These are phyloP conservation scores for Trichoderma virens DNA, from an alignment of 495 filamentous ascomycete species.

Conservation along the genomic window DNA sequence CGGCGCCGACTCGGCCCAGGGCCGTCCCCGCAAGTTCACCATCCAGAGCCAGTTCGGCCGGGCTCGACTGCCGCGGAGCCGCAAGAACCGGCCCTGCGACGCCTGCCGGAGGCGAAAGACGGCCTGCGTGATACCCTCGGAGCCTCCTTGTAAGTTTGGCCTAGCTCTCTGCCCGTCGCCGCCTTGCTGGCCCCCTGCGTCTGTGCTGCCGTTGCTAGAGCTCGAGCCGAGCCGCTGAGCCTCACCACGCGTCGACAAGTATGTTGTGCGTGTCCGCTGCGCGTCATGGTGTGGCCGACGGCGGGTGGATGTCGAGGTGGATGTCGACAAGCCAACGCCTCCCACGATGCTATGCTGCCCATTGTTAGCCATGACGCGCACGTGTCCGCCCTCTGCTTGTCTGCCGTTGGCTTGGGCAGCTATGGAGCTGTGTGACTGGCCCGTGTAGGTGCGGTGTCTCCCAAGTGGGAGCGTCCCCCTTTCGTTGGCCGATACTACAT, in stretches of 20 bases:
- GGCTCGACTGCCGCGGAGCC: background rate
- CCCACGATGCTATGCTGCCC: too few relatives aligned
- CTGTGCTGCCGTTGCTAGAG: background rate
- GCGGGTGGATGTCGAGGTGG: background rate
- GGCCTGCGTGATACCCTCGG: background rate
- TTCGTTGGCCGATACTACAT: background rate
- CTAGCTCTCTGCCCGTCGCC: background rate
- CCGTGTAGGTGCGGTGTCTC: background rate
- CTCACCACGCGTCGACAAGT: background rate
- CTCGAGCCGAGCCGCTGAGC: background rate
- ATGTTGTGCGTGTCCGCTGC: background rate
- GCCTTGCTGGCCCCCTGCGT: background rate
- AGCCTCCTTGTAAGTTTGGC: conserved; percentile 5
- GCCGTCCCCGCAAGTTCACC: conserved; percentile 8
- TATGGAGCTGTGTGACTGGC: background rate
- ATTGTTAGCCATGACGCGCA: too few relatives aligned
- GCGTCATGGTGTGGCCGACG: background rate
- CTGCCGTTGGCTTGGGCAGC: background rate
- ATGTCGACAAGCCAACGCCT: background rate
- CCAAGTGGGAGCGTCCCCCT: background rate
- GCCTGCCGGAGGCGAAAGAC: conserved; percentile 6
- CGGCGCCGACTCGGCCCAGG: conserved; percentile 1
- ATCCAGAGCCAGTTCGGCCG: conserved; percentile 8
- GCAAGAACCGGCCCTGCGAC: conserved; percentile 7
- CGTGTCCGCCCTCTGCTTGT: too few relatives aligned